phyloP scores from a whole-genome alignment of 495 filamentous ascomycete genomes.

The Hyaloscypha finlandica region DNA sequence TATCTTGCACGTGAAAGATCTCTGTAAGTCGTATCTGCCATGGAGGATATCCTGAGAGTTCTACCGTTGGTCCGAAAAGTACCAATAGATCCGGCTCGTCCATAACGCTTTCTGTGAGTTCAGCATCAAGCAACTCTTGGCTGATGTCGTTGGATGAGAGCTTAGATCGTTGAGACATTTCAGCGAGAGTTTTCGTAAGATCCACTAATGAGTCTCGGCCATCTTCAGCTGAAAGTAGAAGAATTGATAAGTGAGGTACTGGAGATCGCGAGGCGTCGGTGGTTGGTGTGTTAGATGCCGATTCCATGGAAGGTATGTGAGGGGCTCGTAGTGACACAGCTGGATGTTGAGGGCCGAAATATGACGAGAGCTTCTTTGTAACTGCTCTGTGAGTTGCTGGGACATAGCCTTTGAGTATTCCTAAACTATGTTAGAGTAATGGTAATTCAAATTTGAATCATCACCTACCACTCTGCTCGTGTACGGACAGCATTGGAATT shows the following conservation, averaged over 20 bases:
- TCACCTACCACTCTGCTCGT: constrained; percentile 77
- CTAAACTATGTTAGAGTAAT: constrained; percentile 44
- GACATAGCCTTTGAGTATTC: constrained; percentile 83
- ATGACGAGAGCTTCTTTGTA: constrained; percentile 71
- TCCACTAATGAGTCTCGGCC: constrained; percentile 92
- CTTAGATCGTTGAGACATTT: constrained; percentile 91
- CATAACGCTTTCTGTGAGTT: constrained; percentile 70
- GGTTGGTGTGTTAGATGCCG: constrained; percentile 35
- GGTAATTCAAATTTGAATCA: neutral
- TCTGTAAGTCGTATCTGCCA: constrained; percentile 96
- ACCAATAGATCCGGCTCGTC: constrained; percentile 87
- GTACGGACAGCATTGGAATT: constrained; percentile 82
- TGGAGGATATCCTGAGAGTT: constrained; percentile 88
- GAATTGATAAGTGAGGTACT: constrained; percentile 63
- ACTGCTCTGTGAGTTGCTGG: constrained; percentile 73
- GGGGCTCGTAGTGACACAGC: constrained; percentile 74
- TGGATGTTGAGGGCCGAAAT: constrained; percentile 75
- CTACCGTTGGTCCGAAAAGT: constrained; percentile 77
- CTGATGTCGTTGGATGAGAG: constrained; percentile 77
- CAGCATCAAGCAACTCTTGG: constrained; percentile 84
- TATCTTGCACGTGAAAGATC: constrained; percentile 78
- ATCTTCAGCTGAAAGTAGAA: constrained; percentile 87
- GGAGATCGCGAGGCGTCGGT: constrained; percentile 22
- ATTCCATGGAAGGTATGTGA: constrained; percentile 60
- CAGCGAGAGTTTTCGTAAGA: constrained; percentile 88